Conservation (phyloP, 306 rosid genomes). For the Gastrolobium bilobum region DNA sequence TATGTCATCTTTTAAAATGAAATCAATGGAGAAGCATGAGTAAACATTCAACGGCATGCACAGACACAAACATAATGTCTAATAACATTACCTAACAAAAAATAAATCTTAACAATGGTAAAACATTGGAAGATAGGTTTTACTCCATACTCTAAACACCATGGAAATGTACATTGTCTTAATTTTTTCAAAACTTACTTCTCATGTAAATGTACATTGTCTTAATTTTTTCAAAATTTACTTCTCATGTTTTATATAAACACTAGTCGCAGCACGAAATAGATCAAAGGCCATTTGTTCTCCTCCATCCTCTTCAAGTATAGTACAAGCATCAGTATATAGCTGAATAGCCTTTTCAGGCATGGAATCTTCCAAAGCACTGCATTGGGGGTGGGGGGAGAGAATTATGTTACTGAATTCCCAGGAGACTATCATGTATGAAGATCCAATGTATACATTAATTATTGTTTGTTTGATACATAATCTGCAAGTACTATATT, state of each 20-base stretch:
- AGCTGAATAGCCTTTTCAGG: slow-evolving; percentile 91
- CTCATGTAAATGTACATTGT: no score
- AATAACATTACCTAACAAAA: background rate
- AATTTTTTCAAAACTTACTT: no score
- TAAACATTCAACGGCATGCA: slow-evolving; percentile 7
- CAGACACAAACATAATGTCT: background rate
- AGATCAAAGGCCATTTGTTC: slow-evolving; percentile 99
- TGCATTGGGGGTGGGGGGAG: slow-evolving; percentile 42
- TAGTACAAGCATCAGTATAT: slow-evolving; percentile 82
- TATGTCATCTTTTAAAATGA: no score
- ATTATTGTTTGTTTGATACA: background rate
- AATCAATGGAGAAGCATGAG: background rate
- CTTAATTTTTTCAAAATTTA: slow-evolving; percentile 62
- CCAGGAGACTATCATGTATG: background rate
- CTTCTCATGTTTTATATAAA: slow-evolving; percentile 85
- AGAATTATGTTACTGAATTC: background rate
- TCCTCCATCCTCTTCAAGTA: slow-evolving; percentile 90
- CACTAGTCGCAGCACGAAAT: slow-evolving; percentile 79
- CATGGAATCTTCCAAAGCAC: slow-evolving; percentile 86
- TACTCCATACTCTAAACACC: slow-evolving; percentile 27
- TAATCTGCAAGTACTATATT: slow-evolving; percentile 1
- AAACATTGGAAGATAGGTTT: no score
- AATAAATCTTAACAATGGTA: no score
- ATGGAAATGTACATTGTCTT: slow-evolving; percentile 25
- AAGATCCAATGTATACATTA: slow-evolving; percentile 7